Evolutionary conservation across 345 rosid species (phyloP).

Genomic region (Gossypium turneri): DNA sequence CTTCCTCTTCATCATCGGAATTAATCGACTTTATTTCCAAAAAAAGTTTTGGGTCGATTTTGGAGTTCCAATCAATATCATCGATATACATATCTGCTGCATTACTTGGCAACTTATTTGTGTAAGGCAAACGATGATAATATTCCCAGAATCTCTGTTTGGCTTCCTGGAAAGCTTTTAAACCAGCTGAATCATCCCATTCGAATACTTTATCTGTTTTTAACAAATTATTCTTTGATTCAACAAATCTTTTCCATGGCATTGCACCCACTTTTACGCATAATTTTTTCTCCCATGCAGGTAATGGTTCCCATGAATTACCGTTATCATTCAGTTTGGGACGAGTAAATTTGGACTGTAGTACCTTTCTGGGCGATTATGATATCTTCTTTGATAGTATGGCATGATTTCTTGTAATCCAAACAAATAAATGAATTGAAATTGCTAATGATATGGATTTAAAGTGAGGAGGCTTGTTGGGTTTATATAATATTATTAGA

Average conservation of each 20-base stretch:
- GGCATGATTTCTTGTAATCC: too few relatives aligned
- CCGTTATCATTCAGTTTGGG: too few relatives aligned
- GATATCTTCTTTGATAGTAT: too few relatives aligned
- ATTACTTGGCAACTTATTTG: not conserved
- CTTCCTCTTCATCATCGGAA: too few relatives aligned
- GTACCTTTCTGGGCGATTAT: too few relatives aligned
- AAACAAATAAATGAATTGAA: too few relatives aligned
- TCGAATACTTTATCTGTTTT: not conserved
- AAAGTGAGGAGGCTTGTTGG: too few relatives aligned
- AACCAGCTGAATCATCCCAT: conserved; percentile 6
- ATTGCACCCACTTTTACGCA: not conserved
- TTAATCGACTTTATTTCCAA: not conserved
- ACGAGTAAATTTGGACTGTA: too few relatives aligned
- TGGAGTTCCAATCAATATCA: not conserved
- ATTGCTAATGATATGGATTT: too few relatives aligned
- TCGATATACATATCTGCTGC: not conserved
- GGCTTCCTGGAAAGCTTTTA: not conserved
- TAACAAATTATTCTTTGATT: not conserved
- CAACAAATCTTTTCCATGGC: not conserved
- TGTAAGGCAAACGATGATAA: not conserved
- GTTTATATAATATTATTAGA: too few relatives aligned
- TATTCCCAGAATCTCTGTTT: conserved; percentile 4
- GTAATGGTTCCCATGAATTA: too few relatives aligned
- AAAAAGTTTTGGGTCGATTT: not conserved
- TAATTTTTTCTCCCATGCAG: conserved; percentile 1